Base-by-base conservation (phyloP, 306 rosid genomes). In the Herpetospermum pedunculosum region DNA sequence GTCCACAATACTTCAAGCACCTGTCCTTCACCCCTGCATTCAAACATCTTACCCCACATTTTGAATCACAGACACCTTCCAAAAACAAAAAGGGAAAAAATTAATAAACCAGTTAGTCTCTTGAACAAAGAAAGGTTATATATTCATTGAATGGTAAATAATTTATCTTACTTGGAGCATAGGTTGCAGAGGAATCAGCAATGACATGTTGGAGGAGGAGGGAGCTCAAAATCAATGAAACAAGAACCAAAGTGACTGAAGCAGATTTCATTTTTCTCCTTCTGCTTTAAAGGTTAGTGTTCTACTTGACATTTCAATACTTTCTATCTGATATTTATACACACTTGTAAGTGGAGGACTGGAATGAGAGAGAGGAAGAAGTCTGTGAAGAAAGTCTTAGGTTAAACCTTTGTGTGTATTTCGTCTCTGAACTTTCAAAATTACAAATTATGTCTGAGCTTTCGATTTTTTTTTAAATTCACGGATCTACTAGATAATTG, bases 1-100 rank as follows among this genome's bases (percentile, higher is more conserved):
- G 37, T 40, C 80, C 84, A 47, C 84, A 80, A 15, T 80, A 80
- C 70, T 34, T 81, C 38, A 73, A 0, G 75, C 84, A 81, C 9
- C 78, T 73, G 59, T 81, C 81, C 43, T 77, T 44, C 57, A 34
- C 55, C 53, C 76, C 78, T 6, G 84, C 84, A 13, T 76, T 80
- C 49, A 65, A 34, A 40, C 84, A 77, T 44, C 84, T 72, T 54
- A 44, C 57, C 43, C 59, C 80, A 41, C 84, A 80, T 7, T 80
- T 76, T 13, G 68, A 38, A 58, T 76, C 79, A 4, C 79, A 76
- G 13, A 35, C 6, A 49, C 79, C 79, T 68, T 11, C 29, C 47
- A 34, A 7, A 32, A 21, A 15, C 19, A 35, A 63, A 44, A 2
- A 75, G 6, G 15, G n/a, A 25, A 25, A 38, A 16, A 26, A 4